Conservation (phyloP, 345 rosid species). For the Trapa incisa region DNA sequence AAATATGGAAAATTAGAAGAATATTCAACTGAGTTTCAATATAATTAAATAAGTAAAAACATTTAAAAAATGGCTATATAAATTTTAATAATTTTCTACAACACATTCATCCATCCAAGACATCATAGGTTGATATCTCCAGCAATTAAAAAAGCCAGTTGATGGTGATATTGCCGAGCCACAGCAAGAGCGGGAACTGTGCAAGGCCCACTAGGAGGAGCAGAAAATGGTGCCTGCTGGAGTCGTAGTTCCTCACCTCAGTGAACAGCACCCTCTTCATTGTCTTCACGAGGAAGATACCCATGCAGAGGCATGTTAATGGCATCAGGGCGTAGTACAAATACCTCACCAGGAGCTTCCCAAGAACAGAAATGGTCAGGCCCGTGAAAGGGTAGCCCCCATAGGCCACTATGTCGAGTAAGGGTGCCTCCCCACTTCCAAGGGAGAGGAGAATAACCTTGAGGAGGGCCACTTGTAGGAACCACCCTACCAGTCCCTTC, state of each 20-base stretch:
- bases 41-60: too few species aligned
- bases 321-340: slow-evolving; percentile 72
- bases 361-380: slow-evolving; percentile 57
- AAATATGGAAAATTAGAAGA: too few species aligned
- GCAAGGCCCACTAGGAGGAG: slow-evolving; percentile 75
- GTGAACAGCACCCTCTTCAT: slow-evolving; percentile 92
- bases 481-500: slow-evolving; percentile 92
- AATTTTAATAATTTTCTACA: too few species aligned
- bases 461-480: slow-evolving; percentile 65
- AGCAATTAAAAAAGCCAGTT: slow-evolving; percentile 52
- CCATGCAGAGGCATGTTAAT: slow-evolving; percentile 74
- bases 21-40: too few species aligned
- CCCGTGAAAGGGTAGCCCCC: slow-evolving; percentile 83
- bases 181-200: slow-evolving; percentile 71
- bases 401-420: slow-evolving; percentile 78
- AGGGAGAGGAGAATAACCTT: slow-evolving; percentile 67
- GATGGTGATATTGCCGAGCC: slow-evolving; percentile 90
- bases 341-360: slow-evolving; percentile 57
- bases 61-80: too few species aligned
- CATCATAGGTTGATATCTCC: too few species aligned
- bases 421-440: slow-evolving; percentile 87
- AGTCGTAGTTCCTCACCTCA: slow-evolving; percentile 74
- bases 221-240: slow-evolving; percentile 86
- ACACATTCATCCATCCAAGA: too few species aligned
- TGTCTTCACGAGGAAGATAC: slow-evolving; percentile 83